phyloP scores from a whole-genome alignment of 257 asterid genomes.

The Orobanche coerulescens region DNA sequence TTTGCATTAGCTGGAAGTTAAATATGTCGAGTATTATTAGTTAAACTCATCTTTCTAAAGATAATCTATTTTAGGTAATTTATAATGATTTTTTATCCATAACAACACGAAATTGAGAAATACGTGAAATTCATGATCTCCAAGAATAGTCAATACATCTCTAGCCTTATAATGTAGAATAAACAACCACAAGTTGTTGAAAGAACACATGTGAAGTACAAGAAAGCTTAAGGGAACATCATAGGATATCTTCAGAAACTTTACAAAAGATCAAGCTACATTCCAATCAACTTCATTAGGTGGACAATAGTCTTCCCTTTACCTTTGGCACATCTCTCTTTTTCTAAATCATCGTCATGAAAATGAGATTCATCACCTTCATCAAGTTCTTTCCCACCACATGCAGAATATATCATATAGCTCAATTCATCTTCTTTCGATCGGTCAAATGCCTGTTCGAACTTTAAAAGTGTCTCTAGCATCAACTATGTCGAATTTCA shows the following conservation, averaged over 20 bases:
- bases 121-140: constrained; percentile 26
- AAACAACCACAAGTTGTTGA: background rate
- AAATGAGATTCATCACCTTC: background rate
- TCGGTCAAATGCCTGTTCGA: background rate
- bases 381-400: too few relatives aligned
- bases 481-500: background rate
- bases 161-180: background rate
- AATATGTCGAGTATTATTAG: background rate
- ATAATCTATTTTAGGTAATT: background rate
- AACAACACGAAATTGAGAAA: constrained; percentile 31
- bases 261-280: background rate
- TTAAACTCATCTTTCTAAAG: background rate
- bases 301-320: background rate
- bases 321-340: background rate
- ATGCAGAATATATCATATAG: background rate
- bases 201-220: background rate
- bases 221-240: background rate
- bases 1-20: background rate
- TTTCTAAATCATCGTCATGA: background rate
- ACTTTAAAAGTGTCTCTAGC: background rate
- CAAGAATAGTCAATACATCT: background rate
- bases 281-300: background rate
- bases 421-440: background rate
- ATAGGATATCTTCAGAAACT: background rate
- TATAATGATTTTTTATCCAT: background rate